These are phyloP conservation scores for Samsoniella hepiali DNA, from an alignment of 2,329 filamentous ascomycete genomes.

Conservation along the genomic window DNA sequence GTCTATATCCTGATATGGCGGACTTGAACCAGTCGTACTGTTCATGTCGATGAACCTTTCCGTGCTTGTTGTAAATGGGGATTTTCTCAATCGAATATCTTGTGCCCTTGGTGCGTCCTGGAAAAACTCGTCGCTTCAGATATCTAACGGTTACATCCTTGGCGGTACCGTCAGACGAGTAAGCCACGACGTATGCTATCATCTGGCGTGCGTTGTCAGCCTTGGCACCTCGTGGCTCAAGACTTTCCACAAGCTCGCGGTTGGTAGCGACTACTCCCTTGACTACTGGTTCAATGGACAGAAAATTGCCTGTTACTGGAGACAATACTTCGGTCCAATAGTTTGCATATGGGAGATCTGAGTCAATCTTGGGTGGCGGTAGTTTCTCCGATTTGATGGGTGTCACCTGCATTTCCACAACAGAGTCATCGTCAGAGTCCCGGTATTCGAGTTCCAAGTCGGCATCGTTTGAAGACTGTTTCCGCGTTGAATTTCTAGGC, in stretches of 20 bases:
- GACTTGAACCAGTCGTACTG: constrained; percentile 85
- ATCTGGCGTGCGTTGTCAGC: constrained; percentile 86
- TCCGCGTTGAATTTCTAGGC: constrained; percentile 17
- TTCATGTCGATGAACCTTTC: constrained; percentile 73
- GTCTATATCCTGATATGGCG: constrained; percentile 69
- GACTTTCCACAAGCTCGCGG: constrained; percentile 65
- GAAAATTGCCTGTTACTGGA: constrained; percentile 71
- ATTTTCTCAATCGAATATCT: constrained; percentile 77
- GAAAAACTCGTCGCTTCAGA: constrained; percentile 74
- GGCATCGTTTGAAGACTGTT: constrained; percentile 40
- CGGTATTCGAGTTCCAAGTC: constrained; percentile 39
- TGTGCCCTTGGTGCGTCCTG: constrained; percentile 84
- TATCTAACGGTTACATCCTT: constrained; percentile 96
- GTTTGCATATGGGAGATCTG: constrained; percentile 76
- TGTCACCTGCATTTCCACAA: constrained; percentile 51
- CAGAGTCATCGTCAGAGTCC: constrained; percentile 57
- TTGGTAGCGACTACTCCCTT: constrained; percentile 67
- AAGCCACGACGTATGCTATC: constrained; percentile 83
- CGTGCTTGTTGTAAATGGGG: constrained; percentile 71
- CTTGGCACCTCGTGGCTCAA: constrained; percentile 79
- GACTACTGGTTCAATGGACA: constrained; percentile 74
- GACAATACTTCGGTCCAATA: constrained; percentile 95
- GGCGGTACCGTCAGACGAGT: constrained; percentile 78
- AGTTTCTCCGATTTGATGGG: constrained; percentile 37
- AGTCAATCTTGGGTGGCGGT: constrained; percentile 57